These are phyloP conservation scores for Colletotrichum eremochloae DNA, from an alignment of 2,329 filamentous ascomycete species.

Conservation along the genomic window DNA sequence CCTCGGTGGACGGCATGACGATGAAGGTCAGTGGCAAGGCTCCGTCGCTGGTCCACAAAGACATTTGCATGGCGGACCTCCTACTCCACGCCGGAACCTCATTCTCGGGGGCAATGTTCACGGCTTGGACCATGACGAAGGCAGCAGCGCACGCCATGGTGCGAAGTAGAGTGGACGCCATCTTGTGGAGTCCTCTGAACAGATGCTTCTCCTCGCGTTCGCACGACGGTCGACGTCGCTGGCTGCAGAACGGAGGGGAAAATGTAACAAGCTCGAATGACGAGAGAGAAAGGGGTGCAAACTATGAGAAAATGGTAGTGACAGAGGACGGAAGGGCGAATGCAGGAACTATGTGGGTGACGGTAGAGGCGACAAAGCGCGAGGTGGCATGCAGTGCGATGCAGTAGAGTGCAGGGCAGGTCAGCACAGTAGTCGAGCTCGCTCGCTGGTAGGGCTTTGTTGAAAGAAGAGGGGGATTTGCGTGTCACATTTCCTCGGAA, in stretches of 20 bases:
- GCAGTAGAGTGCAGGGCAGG: constrained; percentile 14
- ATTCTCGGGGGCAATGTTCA: constrained; percentile 48
- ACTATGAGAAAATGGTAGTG: background rate
- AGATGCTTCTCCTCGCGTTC: constrained; percentile 28
- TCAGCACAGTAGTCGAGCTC: constrained; percentile 17
- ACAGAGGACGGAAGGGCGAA: constrained; percentile 14
- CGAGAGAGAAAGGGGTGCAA: background rate
- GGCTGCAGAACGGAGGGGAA: constrained; percentile 41
- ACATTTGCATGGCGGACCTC: constrained; percentile 57
- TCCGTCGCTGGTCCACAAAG: constrained; percentile 48
- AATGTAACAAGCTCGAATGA: constrained; percentile 14
- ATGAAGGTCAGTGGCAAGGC: constrained; percentile 52
- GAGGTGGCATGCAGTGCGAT: constrained; percentile 27
- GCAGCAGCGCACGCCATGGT: constrained; percentile 51
- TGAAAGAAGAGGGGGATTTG: constrained; percentile 41
- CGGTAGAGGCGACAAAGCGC: constrained; percentile 17
- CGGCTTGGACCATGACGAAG: constrained; percentile 52
- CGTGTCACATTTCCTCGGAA: constrained; percentile 48
- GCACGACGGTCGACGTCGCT: constrained; percentile 55
- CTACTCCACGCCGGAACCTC: constrained; percentile 56
- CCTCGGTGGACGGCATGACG: constrained; percentile 60
- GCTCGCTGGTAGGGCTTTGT: constrained; percentile 26
- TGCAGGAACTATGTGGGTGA: constrained; percentile 12
- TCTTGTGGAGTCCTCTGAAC: constrained; percentile 42
- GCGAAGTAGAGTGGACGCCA: constrained; percentile 51